Base-by-base conservation (phyloP, 176 grass and related monocot genomes). In the Rhynchospora tenuis region DNA sequence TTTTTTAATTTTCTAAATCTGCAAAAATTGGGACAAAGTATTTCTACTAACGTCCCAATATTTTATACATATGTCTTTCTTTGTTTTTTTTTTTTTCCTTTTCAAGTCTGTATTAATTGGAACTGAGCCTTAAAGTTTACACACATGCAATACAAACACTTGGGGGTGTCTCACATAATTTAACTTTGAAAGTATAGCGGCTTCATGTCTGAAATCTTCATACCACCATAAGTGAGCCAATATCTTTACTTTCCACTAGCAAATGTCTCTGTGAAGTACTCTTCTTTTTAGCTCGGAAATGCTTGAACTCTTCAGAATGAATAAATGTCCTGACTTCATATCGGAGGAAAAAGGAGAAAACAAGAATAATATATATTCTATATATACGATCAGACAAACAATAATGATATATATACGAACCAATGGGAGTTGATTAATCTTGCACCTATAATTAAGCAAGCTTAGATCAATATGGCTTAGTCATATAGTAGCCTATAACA, bases 181-280 rank as follows among this genome's bases (percentile, higher is more conserved):
- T 26, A 74, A 74, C 71, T 27, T 51, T 74, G 71, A 74, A 74
- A 74, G 26, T 52, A 51, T 51, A 26, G 52, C 22, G 45, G 46
- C 45, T 74, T 50, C 20, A 74, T 74, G 71, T 74, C 71, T 52
- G 71, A 74, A 74, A 52, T 52, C 12, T 27, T 14, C 52, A 24
- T 52, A 74, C 71, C 46, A 51, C 71, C 9, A 74, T 52, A 52
- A 74, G 71, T 74, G 71, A 27, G 19, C 71, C 71, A 38, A 38
- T 38, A 74, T 73, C 47, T 52, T 50, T 74, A 45, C 52, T 22
- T 48, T 51, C 71, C 71, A 74, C 71, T 74, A 74, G 71, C 71
- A 74, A 51, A 52, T 74, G 71, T 74, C 71, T 74, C 71, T 50
- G 45, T 73, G 14, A 51, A 26, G 70, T 51, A 73, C 44, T 74